Evolutionary conservation across 306 rosid genomes (phyloP), one percentile per base, ranked within the genome.

Genomic region (Clitoria ternatea): DNA sequence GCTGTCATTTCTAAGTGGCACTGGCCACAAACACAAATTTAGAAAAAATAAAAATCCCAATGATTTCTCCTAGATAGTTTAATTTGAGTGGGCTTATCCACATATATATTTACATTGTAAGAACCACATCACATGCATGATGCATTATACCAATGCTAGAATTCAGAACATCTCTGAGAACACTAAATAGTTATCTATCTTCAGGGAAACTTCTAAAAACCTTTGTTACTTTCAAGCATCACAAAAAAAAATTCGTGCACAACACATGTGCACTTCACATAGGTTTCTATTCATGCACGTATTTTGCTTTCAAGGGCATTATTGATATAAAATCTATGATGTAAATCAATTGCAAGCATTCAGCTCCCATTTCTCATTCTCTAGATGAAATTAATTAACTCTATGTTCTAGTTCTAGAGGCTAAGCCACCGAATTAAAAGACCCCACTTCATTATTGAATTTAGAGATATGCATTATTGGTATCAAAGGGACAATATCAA

Each of bases 401-500:
- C 35, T 14, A 37, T 61, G 57, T 79, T 60, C 60, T 13, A 13
- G 57, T 79, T 60, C 60, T 13, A 13, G 79, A 52, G 71, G 49
- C 32, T 5, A 59, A 30, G 55, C 66, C 52, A 62, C 70, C 14
- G 10, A 17, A 50, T 59, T 22, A 11, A 40, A 39, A 40, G 50
- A 33, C 72, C 79, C 66, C 67, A 59, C 42, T 29, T 72, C 70
- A 74, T 69, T 74, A 80, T 80, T 80, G 69, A 74, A 23, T 11
- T 35, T n/a, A 75, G 19, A 70, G 4, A 65, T 70, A 65, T 70
- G 70, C 37, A 70, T 80, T 70, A 80, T 64, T 80, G 66, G 37
- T 45, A 48, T 66, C 12, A 60, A 54, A 69, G 33, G 45, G 32
- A 69, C 37, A 69, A 69, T 74, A 61, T 62, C 40, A n/a, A 24